phyloP scores from a whole-genome alignment of 805 yeast genomes.

The Metschnikowia continentalis region DNA sequence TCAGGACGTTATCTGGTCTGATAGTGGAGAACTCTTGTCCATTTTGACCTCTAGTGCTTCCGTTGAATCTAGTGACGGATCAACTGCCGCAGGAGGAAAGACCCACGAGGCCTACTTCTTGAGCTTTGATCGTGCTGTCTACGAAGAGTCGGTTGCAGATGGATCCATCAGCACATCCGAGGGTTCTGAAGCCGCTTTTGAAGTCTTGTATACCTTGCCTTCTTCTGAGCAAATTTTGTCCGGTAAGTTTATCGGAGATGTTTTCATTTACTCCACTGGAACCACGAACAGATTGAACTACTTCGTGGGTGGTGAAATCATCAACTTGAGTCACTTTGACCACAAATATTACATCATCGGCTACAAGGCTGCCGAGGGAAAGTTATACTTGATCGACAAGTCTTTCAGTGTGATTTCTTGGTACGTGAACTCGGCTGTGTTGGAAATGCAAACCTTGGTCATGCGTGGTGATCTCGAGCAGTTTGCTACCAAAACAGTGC shows the following conservation, averaged over 20 bases:
- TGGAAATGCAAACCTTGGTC: constrained; percentile 94
- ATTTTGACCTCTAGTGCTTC: constrained; percentile 44
- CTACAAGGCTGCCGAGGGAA: constrained; percentile 79
- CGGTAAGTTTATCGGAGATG: constrained; percentile 97
- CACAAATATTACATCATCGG: constrained; percentile 83
- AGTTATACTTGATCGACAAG: constrained; percentile 86
- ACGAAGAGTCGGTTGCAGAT: constrained; percentile 55
- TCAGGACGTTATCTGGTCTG: constrained; percentile 84
- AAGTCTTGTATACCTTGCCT: constrained; percentile 73
- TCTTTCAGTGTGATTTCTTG: constrained; percentile 80
- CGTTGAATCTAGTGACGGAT: constrained; percentile 19
- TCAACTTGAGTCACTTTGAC: constrained; percentile 90
- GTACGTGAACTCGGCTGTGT: constrained; percentile 74
- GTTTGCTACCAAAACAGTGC: constrained; percentile 27
- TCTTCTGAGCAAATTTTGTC: constrained; percentile 69
- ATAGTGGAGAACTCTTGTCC: constrained; percentile 83
- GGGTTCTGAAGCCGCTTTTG: constrained; percentile 85
- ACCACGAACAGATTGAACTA: constrained; percentile 83
- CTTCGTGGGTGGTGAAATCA: constrained; percentile 89
- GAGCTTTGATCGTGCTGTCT: constrained; percentile 64
- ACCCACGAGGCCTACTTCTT: constrained; percentile 72
- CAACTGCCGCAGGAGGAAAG: constrained; percentile 34
- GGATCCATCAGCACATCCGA: constrained; percentile 70
- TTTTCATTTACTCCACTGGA: constrained; percentile 83
- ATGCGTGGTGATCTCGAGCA: constrained; percentile 91